Conservation (phyloP, 2,329 filamentous ascomycete genomes). For the Parastagonospora avenae region DNA sequence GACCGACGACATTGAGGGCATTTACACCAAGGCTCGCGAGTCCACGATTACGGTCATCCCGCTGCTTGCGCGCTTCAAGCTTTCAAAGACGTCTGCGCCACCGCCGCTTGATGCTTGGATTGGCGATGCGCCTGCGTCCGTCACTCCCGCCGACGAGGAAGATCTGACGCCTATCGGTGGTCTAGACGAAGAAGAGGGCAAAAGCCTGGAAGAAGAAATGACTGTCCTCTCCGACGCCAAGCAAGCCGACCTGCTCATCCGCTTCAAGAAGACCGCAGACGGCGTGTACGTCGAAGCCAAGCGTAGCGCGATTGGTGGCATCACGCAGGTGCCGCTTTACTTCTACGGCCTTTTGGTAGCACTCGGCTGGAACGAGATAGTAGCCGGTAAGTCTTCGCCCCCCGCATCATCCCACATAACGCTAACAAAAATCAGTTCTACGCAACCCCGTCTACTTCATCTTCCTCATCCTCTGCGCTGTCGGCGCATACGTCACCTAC, state of each 20-base stretch:
- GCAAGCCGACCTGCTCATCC: slow-evolving; percentile 85
- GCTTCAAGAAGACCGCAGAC: slow-evolving; percentile 98
- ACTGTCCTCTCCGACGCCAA: slow-evolving; percentile 90
- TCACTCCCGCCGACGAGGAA: slow-evolving; percentile 84
- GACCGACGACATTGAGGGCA: slow-evolving; percentile 93
- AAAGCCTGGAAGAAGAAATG: slow-evolving; percentile 95
- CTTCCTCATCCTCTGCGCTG: slow-evolving; percentile 76
- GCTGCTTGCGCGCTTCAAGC: slow-evolving; percentile 81
- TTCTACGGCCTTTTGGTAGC: slow-evolving; percentile 90
- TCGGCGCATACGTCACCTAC: slow-evolving; percentile 86
- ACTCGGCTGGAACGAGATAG: slow-evolving; percentile 98
- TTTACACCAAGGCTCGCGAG: slow-evolving; percentile 90
- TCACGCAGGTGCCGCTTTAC: slow-evolving; percentile 91
- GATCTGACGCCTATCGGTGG: slow-evolving; percentile 88
- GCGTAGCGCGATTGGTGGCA: slow-evolving; percentile 91
- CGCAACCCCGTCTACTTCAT: slow-evolving; percentile 94
- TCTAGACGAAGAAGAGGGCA: slow-evolving; percentile 91
- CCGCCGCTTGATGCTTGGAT: slow-evolving; percentile 88
- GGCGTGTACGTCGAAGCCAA: slow-evolving; percentile 98
- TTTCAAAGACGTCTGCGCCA: slow-evolving; percentile 73
- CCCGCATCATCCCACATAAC: slow-evolving; percentile 1
- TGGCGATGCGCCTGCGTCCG: slow-evolving; percentile 74
- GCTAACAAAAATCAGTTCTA: slow-evolving; percentile 65
- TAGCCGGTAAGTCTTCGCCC: slow-evolving; percentile 72
- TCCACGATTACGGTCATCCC: slow-evolving; percentile 91